Evolutionary conservation across 2,329 filamentous ascomycete species (phyloP).

Genomic region (Colletotrichum sp.): DNA sequence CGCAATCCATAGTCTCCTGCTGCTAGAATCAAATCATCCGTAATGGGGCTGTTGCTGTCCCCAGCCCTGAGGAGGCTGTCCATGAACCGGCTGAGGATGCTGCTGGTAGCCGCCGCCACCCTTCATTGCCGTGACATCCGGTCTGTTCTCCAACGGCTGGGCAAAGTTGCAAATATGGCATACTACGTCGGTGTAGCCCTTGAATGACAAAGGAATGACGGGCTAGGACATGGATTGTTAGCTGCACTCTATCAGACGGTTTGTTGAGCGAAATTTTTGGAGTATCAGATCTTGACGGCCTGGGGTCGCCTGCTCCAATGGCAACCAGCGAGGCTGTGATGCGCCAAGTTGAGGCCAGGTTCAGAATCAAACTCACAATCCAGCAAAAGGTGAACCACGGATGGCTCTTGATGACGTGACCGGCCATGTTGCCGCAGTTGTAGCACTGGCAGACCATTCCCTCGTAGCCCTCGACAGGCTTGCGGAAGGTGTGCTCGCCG

Average conservation of each 20-base stretch:
- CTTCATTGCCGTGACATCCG: conserved; percentile 59
- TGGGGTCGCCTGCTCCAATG: not conserved
- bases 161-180: conserved; percentile 81
- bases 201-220: conserved; percentile 72
- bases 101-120: conserved; percentile 41
- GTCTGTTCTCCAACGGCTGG: conserved; percentile 66
- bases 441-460: conserved; percentile 67
- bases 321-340: not conserved
- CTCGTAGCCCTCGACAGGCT: conserved; percentile 65
- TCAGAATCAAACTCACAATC: conserved; percentile 55
- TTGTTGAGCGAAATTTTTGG: not conserved
- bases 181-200: conserved; percentile 71
- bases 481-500: conserved; percentile 66
- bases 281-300: not conserved
- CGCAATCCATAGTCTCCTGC: not conserved
- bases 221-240: conserved; percentile 49
- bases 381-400: conserved; percentile 85
- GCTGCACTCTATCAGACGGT: not conserved
- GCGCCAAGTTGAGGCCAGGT: not conserved
- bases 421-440: conserved; percentile 70
- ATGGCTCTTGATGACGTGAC: conserved; percentile 64
- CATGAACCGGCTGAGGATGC: conserved; percentile 32
- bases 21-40: not conserved
- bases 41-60: conserved; percentile 19
- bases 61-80: conserved; percentile 39